These are phyloP conservation scores for Chiua sp. DNA, from an alignment of 1,284 basidiomycete genomes.

Conservation along the genomic window DNA sequence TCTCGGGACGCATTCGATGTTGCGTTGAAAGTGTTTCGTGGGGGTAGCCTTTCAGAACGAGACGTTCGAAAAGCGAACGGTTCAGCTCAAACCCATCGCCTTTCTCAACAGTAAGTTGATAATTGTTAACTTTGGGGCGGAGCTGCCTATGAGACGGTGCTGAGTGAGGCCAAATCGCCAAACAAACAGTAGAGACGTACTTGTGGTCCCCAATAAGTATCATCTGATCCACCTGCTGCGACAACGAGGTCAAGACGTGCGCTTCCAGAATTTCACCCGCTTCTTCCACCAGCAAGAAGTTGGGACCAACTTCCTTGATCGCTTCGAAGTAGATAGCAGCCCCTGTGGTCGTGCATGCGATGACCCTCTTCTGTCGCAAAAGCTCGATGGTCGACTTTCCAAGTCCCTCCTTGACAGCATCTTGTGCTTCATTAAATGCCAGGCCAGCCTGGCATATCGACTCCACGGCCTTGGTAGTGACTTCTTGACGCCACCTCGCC, in stretches of 20 bases:
- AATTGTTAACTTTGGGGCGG: conserved; percentile 71
- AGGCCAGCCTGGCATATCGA: conserved; percentile 41
- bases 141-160: conserved; percentile 56
- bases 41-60: conserved; percentile 62
- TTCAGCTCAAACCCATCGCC: conserved; percentile 68
- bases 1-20: conserved; percentile 73
- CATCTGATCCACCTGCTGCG: conserved; percentile 49
- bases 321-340: conserved; percentile 60
- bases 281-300: conserved; percentile 67
- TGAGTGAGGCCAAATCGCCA: not conserved
- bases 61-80: conserved; percentile 65
- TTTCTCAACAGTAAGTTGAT: conserved; percentile 65
- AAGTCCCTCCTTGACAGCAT: conserved; percentile 43
- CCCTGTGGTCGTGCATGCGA: conserved; percentile 69
- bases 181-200: conserved; percentile 42
- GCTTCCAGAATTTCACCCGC: conserved; percentile 73
- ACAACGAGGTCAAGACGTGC: conserved; percentile 62
- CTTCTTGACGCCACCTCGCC: conserved; percentile 45
- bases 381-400: conserved; percentile 40
- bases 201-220: conserved; percentile 74
- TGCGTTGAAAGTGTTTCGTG: conserved; percentile 58
- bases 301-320: conserved; percentile 48
- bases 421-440: conserved; percentile 48
- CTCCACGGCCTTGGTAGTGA: conserved; percentile 44
- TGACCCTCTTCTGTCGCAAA: conserved; percentile 54